Evolutionary conservation across 257 asterid species (phyloP).

Genomic region (Fraxinus cuspidata): DNA sequence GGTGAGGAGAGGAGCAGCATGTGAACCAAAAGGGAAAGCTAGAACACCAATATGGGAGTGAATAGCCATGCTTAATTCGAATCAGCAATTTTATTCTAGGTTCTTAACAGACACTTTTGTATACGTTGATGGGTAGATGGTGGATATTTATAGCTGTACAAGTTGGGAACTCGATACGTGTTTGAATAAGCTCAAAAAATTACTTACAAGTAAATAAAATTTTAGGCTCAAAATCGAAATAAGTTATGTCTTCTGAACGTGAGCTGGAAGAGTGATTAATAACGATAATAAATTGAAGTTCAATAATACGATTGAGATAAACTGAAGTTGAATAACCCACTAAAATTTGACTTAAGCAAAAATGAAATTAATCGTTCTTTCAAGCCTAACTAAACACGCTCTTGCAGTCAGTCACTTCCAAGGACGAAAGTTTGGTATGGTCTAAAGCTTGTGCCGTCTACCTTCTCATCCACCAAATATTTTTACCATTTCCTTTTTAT

Average conservation of each 20-base stretch:
- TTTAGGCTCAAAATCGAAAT: too few relatives aligned
- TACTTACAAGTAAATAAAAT: too few relatives aligned
- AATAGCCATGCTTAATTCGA: constrained; percentile 28
- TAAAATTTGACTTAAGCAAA: too few relatives aligned
- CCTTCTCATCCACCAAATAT: background rate
- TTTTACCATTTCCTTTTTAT: too few relatives aligned
- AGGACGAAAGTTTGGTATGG: background rate
- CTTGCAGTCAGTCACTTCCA: background rate
- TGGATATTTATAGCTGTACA: background rate
- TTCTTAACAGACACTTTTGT: background rate
- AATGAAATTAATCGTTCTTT: too few relatives aligned
- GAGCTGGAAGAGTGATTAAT: too few relatives aligned
- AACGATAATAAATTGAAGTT: too few relatives aligned
- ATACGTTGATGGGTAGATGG: background rate
- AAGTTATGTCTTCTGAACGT: too few relatives aligned
- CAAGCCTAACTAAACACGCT: too few relatives aligned
- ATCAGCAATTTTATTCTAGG: background rate
- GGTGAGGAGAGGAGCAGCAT: constrained; percentile 57
- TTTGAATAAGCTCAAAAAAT: background rate
- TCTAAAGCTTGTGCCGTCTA: background rate
- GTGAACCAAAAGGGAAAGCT: constrained; percentile 82
- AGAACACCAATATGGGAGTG: constrained; percentile 61
- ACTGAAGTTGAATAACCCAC: too few relatives aligned
- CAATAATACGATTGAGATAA: too few relatives aligned
- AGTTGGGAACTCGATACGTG: background rate